Evolutionary conservation across 2,329 filamentous ascomycete genomes (phyloP).

Genomic region (Ascocoryne sarcoides): DNA sequence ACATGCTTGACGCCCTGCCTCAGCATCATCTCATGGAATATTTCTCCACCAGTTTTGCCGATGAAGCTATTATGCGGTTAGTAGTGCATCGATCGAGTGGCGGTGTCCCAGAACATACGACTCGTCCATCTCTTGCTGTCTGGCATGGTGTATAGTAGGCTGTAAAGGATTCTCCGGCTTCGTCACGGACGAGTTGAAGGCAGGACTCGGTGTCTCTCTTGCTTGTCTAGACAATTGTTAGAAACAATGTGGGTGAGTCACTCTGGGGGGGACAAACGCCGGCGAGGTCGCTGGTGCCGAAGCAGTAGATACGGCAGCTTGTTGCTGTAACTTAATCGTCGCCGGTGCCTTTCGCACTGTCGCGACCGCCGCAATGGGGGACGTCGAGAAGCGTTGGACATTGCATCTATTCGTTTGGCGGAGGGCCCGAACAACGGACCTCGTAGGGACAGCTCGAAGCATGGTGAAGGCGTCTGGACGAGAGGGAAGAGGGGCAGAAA

Average conservation of each 20-base stretch:
- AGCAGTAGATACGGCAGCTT: slow-evolving; percentile 40
- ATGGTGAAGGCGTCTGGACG: slow-evolving; percentile 26
- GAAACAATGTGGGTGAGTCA: slow-evolving; percentile 23
- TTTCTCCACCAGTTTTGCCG: slow-evolving; percentile 89
- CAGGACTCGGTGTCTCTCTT: slow-evolving; percentile 54
- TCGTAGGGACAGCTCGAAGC: slow-evolving; percentile 42
- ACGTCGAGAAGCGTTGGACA: slow-evolving; percentile 35
- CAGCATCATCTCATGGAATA: slow-evolving; percentile 99
- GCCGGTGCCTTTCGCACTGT: slow-evolving; percentile 32
- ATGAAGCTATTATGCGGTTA: slow-evolving; percentile 56
- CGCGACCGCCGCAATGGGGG: slow-evolving; percentile 29
- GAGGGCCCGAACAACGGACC: slow-evolving; percentile 38
- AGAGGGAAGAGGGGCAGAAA: slow-evolving; percentile 3
- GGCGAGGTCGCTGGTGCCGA: slow-evolving; percentile 30
- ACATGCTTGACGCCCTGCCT: slow-evolving; percentile 86
- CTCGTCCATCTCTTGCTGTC: slow-evolving; percentile 63
- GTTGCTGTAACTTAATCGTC: slow-evolving; percentile 39
- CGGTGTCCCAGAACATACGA: slow-evolving; percentile 49
- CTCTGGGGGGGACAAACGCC: slow-evolving; percentile 13
- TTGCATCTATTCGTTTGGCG: slow-evolving; percentile 21
- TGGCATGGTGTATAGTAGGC: slow-evolving; percentile 54
- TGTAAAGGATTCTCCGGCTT: slow-evolving; percentile 52
- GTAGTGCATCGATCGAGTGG: slow-evolving; percentile 5
- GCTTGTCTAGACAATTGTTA: slow-evolving; percentile 36
- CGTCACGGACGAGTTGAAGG: slow-evolving; percentile 42